Percentiles rank a stretch among this genome's conserved stretches.
phyloP scores from a whole-genome alignment of 108 stramenopile species.

The Nitzschia putrida region DNA sequence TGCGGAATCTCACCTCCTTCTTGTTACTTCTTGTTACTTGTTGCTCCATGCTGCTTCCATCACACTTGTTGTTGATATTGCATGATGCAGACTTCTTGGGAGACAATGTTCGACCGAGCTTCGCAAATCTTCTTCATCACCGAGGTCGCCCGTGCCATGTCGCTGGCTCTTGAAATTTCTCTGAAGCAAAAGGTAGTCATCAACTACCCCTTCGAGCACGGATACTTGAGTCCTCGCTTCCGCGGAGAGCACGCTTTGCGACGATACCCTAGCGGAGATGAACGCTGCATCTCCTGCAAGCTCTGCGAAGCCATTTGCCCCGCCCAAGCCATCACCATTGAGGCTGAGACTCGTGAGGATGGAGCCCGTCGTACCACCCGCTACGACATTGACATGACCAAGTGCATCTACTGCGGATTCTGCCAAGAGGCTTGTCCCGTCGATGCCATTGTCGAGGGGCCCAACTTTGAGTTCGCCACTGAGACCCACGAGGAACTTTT shows the following conservation, averaged over 20 bases:
- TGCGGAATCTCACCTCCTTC: too few relatives aligned
- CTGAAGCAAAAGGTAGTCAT: slow-evolving; percentile 93
- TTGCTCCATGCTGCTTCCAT: not conserved
- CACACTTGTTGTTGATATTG: not conserved
- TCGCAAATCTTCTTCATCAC: slow-evolving; percentile 90
- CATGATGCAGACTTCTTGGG: slow-evolving; percentile 70
- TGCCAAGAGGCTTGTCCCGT: slow-evolving; percentile 98
- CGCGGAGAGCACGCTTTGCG: slow-evolving; percentile 98
- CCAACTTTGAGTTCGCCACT: slow-evolving; percentile 99
- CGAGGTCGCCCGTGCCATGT: slow-evolving; percentile 84
- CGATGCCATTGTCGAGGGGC: slow-evolving; percentile 99
- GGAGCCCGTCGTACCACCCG: slow-evolving; percentile 96
- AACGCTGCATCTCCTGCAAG: slow-evolving; percentile 99
- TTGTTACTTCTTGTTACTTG: not conserved
- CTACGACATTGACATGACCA: slow-evolving; percentile 99
- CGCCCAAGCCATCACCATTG: slow-evolving; percentile 99
- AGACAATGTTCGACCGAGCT: slow-evolving; percentile 82
- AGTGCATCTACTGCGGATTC: slow-evolving; percentile 99
- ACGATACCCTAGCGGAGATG: slow-evolving; percentile 98
- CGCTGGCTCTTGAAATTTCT: slow-evolving; percentile 76
- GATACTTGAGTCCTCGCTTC: slow-evolving; percentile 94
- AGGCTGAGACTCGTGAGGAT: slow-evolving; percentile 92
- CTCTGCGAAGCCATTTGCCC: slow-evolving; percentile 99
- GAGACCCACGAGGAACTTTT: slow-evolving; percentile 98
- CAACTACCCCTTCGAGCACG: slow-evolving; percentile 99